Evolutionary conservation across 306 rosid species (phyloP), one percentile per base, ranked within the genome.

Genomic region (Arachis hypogaea): DNA sequence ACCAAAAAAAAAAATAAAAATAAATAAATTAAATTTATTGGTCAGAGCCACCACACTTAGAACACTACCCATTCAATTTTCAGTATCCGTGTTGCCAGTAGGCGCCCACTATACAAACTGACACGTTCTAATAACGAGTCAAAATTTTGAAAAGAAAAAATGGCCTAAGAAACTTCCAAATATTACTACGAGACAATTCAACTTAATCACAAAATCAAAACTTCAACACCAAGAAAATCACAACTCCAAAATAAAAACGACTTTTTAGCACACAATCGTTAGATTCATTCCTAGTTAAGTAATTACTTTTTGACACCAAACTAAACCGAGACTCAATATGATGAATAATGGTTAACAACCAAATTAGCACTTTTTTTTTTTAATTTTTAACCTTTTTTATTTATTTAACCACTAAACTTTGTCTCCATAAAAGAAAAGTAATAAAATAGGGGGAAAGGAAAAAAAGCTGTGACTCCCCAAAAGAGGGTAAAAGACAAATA

Each of bases 41-140:
- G 83, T 78, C 80, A 69, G 63, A 74, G 80, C 78, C 82, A 73
- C 47, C 77, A 73, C 47, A 71, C 33, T 36, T 40, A 47, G 59
- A 10, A 57, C 52, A 16, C 6, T 55, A 42, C 46, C 29, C 46
- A 73, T 77, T 82, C 61, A 73, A 49, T n/a, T 52, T 9, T 44
- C 50, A 9, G 45, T 41, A 46, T 14, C 30, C 75, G 81, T 58
- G 76, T 71, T 55, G 6, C 55, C 38, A 71, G 7, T 67, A 45
- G 51, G 51, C 67, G 47, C 45, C 82, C 4, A 30, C 7, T 60
- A 6, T 40, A 14, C 45, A 33, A 33, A 33, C 38, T 2, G 6
- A 50, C 58, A 58, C 7, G 16, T 33, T 33, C 38, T 33, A 33
- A 2, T 33, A 44, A 72, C 7, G 18, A 55, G 79, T 80, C 76